Percentiles rank a stretch among this genome's conserved stretches.
These are phyloP conservation scores for Epicoccum nigrum DNA, from an alignment of 2,329 filamentous ascomycete genomes.

Conservation along the genomic window DNA sequence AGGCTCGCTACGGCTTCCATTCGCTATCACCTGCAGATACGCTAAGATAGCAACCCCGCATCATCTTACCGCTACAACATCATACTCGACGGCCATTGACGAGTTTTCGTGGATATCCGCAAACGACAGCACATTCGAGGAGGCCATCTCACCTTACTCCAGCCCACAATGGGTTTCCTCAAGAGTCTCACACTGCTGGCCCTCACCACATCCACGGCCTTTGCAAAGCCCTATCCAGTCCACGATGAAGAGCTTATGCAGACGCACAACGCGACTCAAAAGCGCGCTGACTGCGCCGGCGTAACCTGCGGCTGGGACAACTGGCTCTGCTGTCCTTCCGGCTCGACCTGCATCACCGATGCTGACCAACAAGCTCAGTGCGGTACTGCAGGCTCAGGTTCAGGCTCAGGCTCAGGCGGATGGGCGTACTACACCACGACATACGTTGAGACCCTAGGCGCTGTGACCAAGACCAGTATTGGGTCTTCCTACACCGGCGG, in stretches of 20 bases:
- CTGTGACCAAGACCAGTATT: slow-evolving; percentile 60
- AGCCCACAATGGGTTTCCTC: slow-evolving; percentile 36
- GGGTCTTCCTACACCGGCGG: slow-evolving; percentile 52
- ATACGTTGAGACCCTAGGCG: slow-evolving; percentile 59
- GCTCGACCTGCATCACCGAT: slow-evolving; percentile 42
- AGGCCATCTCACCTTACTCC: slow-evolving; percentile 1
- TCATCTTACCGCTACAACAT: slow-evolving; percentile 6
- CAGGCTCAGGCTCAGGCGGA: slow-evolving; percentile 40
- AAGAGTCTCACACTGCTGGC: slow-evolving; percentile 69
- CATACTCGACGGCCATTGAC: slow-evolving; percentile 5
- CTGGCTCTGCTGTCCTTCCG: slow-evolving; percentile 44
- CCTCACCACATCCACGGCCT: slow-evolving; percentile 59
- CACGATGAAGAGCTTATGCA: slow-evolving; percentile 34
- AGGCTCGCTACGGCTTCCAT: slow-evolving; percentile 12
- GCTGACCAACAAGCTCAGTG: slow-evolving; percentile 46
- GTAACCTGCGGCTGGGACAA: slow-evolving; percentile 43
- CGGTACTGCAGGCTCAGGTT: slow-evolving; percentile 26
- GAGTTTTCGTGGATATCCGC: neutral
- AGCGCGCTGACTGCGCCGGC: slow-evolving; percentile 24
- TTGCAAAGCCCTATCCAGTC: slow-evolving; percentile 42
- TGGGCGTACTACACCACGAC: slow-evolving; percentile 66
- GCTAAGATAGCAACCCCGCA: slow-evolving; percentile 21
- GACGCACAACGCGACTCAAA: slow-evolving; percentile 40
- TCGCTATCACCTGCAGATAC: slow-evolving; percentile 18
- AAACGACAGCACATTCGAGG: neutral